A percentile compares a stretch with the other conserved stretches of the same genome.
These are phyloP conservation scores for Chlamydomonas applanata DNA, from an alignment of 139 green algal species.

Conservation along the genomic window DNA sequence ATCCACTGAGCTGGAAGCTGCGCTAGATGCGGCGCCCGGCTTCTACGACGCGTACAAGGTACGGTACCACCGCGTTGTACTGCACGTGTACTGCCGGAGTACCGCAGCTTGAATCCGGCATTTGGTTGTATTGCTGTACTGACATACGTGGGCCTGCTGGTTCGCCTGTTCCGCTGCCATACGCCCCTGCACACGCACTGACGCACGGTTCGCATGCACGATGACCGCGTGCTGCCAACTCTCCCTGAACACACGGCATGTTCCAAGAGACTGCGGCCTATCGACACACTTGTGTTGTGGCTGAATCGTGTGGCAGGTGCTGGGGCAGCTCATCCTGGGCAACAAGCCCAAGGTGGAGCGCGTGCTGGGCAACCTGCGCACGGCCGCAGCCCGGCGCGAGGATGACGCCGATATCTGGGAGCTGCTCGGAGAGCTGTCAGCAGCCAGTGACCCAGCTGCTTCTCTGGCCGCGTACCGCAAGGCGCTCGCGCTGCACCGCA, in stretches of 20 bases:
- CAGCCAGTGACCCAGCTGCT: conserved; percentile 63
- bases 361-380: conserved; percentile 36
- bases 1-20: conserved; percentile 63
- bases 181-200: not conserved
- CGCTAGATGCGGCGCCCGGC: conserved; percentile 53
- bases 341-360: conserved; percentile 21
- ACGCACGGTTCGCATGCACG: no score
- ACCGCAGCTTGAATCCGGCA: no score
- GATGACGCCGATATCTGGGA: conserved; percentile 69
- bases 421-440: conserved; percentile 78
- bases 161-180: not conserved
- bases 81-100: not conserved
- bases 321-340: conserved; percentile 35
- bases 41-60: conserved; percentile 73
- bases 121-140: not conserved
- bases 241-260: no score
- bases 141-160: not conserved
- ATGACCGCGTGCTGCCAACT: no score
- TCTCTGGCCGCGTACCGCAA: conserved; percentile 47
- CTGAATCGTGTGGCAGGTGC: no score
- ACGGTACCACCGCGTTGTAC: not conserved
- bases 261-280: no score
- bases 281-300: no score
- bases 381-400: conserved; percentile 38
- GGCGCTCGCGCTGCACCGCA: conserved; percentile 46